phyloP scores from a whole-genome alignment of 2,329 filamentous ascomycete genomes.

The Chaetomium strumarium region DNA sequence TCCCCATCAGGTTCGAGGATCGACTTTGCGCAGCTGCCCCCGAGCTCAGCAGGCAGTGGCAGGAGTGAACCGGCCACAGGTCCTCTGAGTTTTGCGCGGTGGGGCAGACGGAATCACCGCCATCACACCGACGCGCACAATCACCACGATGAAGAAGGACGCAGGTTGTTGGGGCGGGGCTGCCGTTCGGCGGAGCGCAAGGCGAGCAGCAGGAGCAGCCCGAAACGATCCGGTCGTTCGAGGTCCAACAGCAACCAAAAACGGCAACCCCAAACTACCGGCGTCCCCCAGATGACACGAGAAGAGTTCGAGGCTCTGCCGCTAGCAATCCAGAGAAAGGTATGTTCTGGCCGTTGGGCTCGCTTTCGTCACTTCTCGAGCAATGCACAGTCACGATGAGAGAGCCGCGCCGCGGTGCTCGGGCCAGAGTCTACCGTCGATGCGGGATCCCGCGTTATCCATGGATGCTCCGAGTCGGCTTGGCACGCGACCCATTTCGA shows the following conservation, averaged over 20 bases:
- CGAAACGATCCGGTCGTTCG: constrained; percentile 19
- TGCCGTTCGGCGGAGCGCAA: constrained; percentile 17
- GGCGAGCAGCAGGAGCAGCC: constrained; percentile 13
- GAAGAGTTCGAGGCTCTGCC: constrained; percentile 47
- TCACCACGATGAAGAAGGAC: constrained; percentile 3
- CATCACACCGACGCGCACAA: constrained; percentile 11
- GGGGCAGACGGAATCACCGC: constrained; percentile 22
- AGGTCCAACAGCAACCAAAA: constrained; percentile 23
- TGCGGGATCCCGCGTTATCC: too few relatives aligned
- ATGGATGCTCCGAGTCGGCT: too few relatives aligned
- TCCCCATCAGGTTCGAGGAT: constrained; percentile 6
- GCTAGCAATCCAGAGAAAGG: constrained; percentile 46
- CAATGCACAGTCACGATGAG: not conserved
- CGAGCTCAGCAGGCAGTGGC: constrained; percentile 17
- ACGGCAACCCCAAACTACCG: constrained; percentile 22
- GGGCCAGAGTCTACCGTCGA: not conserved
- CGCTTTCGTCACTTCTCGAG: not conserved
- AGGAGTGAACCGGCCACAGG: constrained; percentile 18
- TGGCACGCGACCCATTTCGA: constrained; percentile 9
- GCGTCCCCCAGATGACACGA: constrained; percentile 33
- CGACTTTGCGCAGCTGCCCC: constrained; percentile 13
- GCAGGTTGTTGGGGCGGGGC: not conserved
- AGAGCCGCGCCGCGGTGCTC: not conserved
- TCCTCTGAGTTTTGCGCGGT: constrained; percentile 22
- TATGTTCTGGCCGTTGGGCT: constrained; percentile 28